Conservation (phyloP, 2,329 filamentous ascomycete species). For the Exophiala calicioides region DNA sequence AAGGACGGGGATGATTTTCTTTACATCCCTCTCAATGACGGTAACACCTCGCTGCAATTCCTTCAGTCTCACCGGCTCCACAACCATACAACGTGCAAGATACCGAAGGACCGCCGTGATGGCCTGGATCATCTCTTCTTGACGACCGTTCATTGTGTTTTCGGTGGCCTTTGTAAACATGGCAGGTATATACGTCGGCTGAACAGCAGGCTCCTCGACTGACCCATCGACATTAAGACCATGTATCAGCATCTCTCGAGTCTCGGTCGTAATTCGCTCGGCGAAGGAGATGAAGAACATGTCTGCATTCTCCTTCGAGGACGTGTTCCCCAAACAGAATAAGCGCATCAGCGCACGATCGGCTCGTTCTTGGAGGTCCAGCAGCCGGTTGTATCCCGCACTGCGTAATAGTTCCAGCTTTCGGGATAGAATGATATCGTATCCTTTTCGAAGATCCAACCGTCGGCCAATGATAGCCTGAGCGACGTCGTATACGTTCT, state of each 20-base stretch:
- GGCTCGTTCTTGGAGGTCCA: conserved; percentile 28
- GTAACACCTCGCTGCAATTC: conserved; percentile 16
- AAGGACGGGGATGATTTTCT: conserved; percentile 18
- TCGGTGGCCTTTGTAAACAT: conserved; percentile 34
- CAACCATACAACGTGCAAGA: conserved; percentile 17
- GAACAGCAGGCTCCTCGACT: conserved; percentile 35
- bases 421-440: conserved; percentile 35
- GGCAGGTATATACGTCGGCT: conserved; percentile 42
- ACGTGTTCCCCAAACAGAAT: conserved; percentile 40
- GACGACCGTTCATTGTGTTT: conserved; percentile 10
- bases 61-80: conserved; percentile 6
- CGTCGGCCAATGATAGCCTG: conserved; percentile 30
- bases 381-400: conserved; percentile 30
- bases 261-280: conserved; percentile 22
- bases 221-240: conserved; percentile 39
- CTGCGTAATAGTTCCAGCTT: conserved; percentile 31
- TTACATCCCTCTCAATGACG: conserved; percentile 27
- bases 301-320: conserved; percentile 31
- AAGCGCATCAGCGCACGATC: conserved; percentile 39
- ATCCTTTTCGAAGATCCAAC: conserved; percentile 32
- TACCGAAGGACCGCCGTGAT: conserved; percentile 25
- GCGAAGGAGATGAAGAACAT: conserved; percentile 33
- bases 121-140: conserved; percentile 14
- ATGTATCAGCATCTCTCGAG: conserved; percentile 29
- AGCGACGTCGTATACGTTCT: conserved; percentile 33